These are phyloP conservation scores for Zoysia pacifica DNA, from an alignment of 176 grass and related monocot species.

Conservation along the genomic window DNA sequence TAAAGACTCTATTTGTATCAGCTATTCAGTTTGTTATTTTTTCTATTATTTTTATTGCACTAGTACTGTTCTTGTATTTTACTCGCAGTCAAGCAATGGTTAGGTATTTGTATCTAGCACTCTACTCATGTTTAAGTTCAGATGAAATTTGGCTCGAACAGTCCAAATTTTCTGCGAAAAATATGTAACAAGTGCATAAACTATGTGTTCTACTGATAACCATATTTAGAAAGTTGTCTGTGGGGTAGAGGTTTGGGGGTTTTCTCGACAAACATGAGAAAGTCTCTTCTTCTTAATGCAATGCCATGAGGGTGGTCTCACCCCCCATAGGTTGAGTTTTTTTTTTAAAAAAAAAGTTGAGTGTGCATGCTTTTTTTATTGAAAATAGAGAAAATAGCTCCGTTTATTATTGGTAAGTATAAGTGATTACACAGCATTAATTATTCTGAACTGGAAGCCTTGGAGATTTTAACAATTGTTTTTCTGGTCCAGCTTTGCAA, in stretches of 20 bases:
- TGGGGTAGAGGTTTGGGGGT: not conserved
- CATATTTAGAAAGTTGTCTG: not conserved
- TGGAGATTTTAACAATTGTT: conserved; percentile 27
- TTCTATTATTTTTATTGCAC: not conserved
- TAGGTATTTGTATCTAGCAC: not conserved
- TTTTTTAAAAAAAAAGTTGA: not conserved
- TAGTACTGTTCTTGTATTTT: not conserved
- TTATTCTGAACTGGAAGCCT: not conserved
- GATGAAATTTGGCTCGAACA: not conserved
- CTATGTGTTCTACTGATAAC: not conserved
- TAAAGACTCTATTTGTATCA: not conserved
- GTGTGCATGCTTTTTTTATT: not conserved
- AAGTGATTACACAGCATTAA: conserved; percentile 12
- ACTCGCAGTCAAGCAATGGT: not conserved
- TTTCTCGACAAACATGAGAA: no score
- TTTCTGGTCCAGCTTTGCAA: conserved; percentile 60
- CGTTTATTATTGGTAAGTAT: not conserved
- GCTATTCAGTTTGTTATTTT: not conserved
- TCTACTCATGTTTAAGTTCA: conserved; percentile 5
- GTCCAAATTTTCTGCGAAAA: conserved; percentile 15
- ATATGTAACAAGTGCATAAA: not conserved
- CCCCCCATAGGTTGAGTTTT: no score
- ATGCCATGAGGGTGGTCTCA: no score
- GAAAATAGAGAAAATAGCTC: not conserved
- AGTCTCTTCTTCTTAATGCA: no score